Base-by-base conservation (phyloP, 2,329 filamentous ascomycete species). In the Ophiostoma montium region DNA sequence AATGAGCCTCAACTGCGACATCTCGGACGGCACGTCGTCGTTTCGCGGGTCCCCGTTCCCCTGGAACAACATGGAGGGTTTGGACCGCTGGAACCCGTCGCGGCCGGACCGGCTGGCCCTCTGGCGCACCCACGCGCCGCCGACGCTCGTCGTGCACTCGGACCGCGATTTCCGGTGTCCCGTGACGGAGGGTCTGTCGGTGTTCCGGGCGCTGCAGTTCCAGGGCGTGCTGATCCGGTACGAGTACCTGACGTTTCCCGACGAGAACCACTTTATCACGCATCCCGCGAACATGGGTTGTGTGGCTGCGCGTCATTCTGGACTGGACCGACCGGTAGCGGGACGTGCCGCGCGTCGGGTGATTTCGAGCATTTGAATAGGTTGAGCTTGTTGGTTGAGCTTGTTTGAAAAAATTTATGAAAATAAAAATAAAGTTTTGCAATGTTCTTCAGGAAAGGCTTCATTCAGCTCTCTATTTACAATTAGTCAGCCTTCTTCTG, bases 161-260 rank as follows among this genome's bases (percentile, higher is more conserved):
- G 78, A 82, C 54, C 68, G 77, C 39, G 84, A 88, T 60, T 86
- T 82, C 57, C 71, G 82, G 7, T 62, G 58, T 47, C 60, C 64
- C 5, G 52, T 67, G 5, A 64, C 64, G 0, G 64, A 68, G 60
- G 84, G 84, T 0, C 63, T 89, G 27, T 75, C 80, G 0, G 75
- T 79, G 0, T 89, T 88, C 63, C 84, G 86, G 53, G 75, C 82
- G 1, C 66, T 89, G 23, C 83, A 88, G 64, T 71, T 73, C 13
- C 70, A 72, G 47, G 80, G 80, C 1, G 71, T 88, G 3, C 75
- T 81, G 33, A 84, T 80, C 54, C 75, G 78, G 52, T 79, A n/a
- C n/a, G n/a, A n/a, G n/a, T n/a, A 87, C 52, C 57, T 89, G 59
- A 80, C 74, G 1, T 89, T 88, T 58, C 76, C 82, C 0, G 83